Base-by-base conservation (phyloP, 768 basidiomycete genomes). In the Strobilomyces echinocephalus region DNA sequence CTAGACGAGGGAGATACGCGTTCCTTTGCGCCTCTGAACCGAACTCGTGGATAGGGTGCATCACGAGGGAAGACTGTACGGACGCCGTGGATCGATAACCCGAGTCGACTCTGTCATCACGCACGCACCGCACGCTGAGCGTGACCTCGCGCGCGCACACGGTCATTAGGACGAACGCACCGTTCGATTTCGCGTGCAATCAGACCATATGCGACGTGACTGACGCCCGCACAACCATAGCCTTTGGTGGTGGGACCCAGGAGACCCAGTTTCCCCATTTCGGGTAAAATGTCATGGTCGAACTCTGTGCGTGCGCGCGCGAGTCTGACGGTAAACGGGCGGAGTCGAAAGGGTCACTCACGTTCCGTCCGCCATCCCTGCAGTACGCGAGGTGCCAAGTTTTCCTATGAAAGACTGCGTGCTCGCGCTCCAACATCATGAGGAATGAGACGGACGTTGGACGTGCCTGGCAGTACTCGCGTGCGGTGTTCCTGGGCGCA, bases 71-170 rank as follows among this genome's bases (percentile, higher is more conserved):
- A 1, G 90, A 92, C 69, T 98, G 95, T 4, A 98, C 95, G 16
- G 94, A 97, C 57, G 93, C 85, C 4, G 86, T 95, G 5, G 91
- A 95, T 24, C 95, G 88, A 65, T 97, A 98, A 0, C 95, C 95
- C 3, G 95, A 97, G 67, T 99, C 95, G 36, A 98, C 85, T 57
- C 95, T 93, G 60, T 15, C 0, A 48, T 54, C 53, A 33, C 3
- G 15, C 21, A 41, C 48, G 47, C 36, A 18, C 8, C 8, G 2
- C 31, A 12, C 5, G 42, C 16, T 58, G 41, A 60, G 47, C n/a
- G 28, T 31, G 33, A 39, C 20, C 8, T 5, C 24, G 24, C 24
- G 40, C 26, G 16, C 39, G 36, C 38, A 39, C 24, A 44, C 10
- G 20, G 21, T 12, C 9, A 42, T 24, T 18, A 30, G 41, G 16